A percentile compares a stretch with the other conserved stretches of the same genome.
Conservation (phyloP, 2,329 filamentous ascomycete species). For the Fusarium burgessii region DNA sequence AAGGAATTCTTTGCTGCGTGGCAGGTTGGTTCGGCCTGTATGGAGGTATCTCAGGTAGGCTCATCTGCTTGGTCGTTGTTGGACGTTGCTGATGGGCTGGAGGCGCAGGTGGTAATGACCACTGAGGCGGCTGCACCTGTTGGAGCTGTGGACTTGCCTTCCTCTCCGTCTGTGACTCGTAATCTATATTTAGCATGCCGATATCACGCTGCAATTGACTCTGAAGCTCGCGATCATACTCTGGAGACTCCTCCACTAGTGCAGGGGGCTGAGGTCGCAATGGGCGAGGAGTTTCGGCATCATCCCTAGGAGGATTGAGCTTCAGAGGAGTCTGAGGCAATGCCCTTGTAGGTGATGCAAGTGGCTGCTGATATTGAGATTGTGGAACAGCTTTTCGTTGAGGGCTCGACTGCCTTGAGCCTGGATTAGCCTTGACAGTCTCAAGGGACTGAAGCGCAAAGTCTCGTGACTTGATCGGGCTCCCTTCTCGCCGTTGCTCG, state of each 20-base stretch:
- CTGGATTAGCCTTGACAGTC: slow-evolving; percentile 65
- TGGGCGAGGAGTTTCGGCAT: slow-evolving; percentile 61
- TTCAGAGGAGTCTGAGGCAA: slow-evolving; percentile 61
- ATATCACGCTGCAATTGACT: slow-evolving; percentile 74
- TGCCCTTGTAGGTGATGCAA: slow-evolving; percentile 67
- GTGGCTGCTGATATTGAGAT: slow-evolving; percentile 28
- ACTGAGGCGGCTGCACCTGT: slow-evolving; percentile 26
- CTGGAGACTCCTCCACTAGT: slow-evolving; percentile 63
- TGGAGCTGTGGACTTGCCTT: slow-evolving; percentile 26
- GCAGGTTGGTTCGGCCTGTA: slow-evolving; percentile 58
- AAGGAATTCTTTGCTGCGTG: slow-evolving; percentile 46
- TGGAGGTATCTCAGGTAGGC: slow-evolving; percentile 67
- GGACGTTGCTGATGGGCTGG: slow-evolving; percentile 53
- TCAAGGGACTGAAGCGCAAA: slow-evolving; percentile 60
- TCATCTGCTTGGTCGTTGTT: slow-evolving; percentile 58
- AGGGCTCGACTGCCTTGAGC: slow-evolving; percentile 69
- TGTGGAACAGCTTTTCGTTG: slow-evolving; percentile 66
- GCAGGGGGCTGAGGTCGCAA: slow-evolving; percentile 61
- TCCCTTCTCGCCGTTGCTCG: slow-evolving; percentile 63
- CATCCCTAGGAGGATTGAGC: slow-evolving; percentile 44
- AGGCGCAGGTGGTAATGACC: slow-evolving; percentile 47
- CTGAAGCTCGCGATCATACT: slow-evolving; percentile 71
- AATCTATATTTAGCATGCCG: slow-evolving; percentile 64
- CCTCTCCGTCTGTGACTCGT: slow-evolving; percentile 35
- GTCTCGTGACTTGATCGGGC: slow-evolving; percentile 65